Conservation (phyloP, 306 rosid genomes). For the Delonix regia region DNA sequence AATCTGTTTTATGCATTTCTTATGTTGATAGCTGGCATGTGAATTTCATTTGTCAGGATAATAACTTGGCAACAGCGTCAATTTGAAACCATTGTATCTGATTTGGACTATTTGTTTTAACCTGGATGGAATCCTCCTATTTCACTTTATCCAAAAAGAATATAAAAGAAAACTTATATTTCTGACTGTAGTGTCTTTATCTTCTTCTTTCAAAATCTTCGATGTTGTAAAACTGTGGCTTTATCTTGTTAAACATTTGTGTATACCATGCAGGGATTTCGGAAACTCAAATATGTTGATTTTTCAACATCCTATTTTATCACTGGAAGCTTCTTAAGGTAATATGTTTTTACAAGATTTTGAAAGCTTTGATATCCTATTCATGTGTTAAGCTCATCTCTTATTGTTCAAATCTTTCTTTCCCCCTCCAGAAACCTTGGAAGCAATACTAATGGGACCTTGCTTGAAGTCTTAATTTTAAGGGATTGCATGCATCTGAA, state of each 20-base stretch:
- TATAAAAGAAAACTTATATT: neutral
- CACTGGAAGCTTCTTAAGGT: slow-evolving; percentile 82
- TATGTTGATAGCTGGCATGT: neutral
- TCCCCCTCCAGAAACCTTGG: slow-evolving; percentile 65
- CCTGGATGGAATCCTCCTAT: neutral
- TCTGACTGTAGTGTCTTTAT: neutral
- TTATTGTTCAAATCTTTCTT: neutral
- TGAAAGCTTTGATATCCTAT: neutral
- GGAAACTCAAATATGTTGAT: slow-evolving; percentile 65
- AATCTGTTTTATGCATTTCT: neutral
- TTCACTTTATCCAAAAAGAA: neutral
- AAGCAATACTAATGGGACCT: slow-evolving; percentile 56
- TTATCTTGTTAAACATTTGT: slow-evolving; percentile 9
- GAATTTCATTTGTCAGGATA: neutral
- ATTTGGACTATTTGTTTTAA: neutral
- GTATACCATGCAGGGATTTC: slow-evolving; percentile 63
- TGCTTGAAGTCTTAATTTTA: slow-evolving; percentile 74
- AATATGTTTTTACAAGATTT: slow-evolving; percentile 15
- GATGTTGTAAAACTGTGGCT: neutral
- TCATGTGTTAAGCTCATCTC: slow-evolving; percentile 13
- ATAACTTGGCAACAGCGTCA: neutral
- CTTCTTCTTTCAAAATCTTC: neutral
- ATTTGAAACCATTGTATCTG: neutral
- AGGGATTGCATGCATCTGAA: slow-evolving; percentile 91
- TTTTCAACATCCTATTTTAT: slow-evolving; percentile 87